These are phyloP conservation scores for Dictyostelium firmibasis DNA, from an alignment of 78 protist species.

Conservation along the genomic window DNA sequence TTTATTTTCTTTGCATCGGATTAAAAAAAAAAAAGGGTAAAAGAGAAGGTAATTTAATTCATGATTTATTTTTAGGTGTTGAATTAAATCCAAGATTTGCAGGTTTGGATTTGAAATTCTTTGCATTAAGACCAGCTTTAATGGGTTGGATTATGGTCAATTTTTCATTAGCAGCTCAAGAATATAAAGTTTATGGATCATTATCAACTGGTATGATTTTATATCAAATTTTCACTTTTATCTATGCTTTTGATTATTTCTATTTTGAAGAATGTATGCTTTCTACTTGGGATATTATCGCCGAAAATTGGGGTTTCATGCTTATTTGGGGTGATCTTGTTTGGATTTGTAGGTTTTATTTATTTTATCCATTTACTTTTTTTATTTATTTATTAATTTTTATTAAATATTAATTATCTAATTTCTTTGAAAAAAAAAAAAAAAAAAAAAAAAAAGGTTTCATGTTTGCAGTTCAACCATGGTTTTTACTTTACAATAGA, in stretches of 20 bases:
- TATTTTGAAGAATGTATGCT: slow-evolving; percentile 21
- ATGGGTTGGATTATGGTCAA: slow-evolving; percentile 34
- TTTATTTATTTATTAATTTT: no score
- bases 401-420: no score
- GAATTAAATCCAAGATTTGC: slow-evolving; percentile 33
- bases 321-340: slow-evolving; percentile 13
- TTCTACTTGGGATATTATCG: slow-evolving; percentile 21
- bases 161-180: slow-evolving; percentile 22
- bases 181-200: slow-evolving; percentile 12
- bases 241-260: slow-evolving; percentile 24
- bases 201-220: slow-evolving; percentile 19
- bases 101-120: slow-evolving; percentile 8
- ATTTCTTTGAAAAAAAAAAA: no score
- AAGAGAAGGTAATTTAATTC: slow-evolving; percentile 9
- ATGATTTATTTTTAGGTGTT: slow-evolving; percentile 33
- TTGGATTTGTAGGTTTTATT: neutral
- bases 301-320: slow-evolving; percentile 28
- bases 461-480: slow-evolving; percentile 26
- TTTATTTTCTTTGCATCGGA: no score
- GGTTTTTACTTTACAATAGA: slow-evolving; percentile 21
- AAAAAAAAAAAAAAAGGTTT: neutral
- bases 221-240: slow-evolving; percentile 27
- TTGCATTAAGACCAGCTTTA: slow-evolving; percentile 21
- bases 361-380: no score
- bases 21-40: neutral